Conservation (phyloP, 139 green algal species). For the Tetraselmis striata region DNA sequence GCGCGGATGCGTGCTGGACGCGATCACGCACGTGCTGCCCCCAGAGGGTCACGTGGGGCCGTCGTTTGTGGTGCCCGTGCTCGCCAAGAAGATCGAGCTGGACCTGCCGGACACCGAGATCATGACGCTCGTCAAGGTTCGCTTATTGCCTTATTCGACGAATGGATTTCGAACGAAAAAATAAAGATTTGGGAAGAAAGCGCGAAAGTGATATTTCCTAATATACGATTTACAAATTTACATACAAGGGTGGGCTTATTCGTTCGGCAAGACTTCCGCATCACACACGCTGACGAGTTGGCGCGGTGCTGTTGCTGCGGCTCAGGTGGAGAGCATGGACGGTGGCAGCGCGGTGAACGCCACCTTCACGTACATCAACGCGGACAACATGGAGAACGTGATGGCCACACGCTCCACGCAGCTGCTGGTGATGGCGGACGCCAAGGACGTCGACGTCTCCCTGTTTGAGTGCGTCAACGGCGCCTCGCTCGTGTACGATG, state of each 20-base stretch:
- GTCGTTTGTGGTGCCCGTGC: not conserved
- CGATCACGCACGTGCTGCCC: not conserved
- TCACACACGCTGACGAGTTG: no score
- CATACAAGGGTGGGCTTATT: no score
- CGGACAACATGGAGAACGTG: not conserved
- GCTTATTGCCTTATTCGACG: no score
- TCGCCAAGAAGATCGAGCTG: not conserved
- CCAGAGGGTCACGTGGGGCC: not conserved
- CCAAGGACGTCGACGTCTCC: slow-evolving; percentile 11
- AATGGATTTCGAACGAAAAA: no score
- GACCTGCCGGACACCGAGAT: not conserved
- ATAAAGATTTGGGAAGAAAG: no score
- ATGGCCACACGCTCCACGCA: not conserved
- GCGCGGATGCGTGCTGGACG: not conserved
- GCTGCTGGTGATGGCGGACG: slow-evolving; percentile 44
- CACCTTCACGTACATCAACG: not conserved
- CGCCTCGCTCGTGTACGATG: slow-evolving; percentile 54
- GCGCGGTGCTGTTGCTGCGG: no score
- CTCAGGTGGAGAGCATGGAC: not conserved
- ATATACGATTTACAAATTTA: no score
- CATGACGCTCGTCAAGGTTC: not conserved
- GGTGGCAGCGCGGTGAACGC: not conserved
- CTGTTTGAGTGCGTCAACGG: slow-evolving; percentile 47
- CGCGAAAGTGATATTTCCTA: no score
- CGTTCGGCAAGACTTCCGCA: no score